Percentiles rank a stretch among this genome's conserved stretches.
Evolutionary conservation across 768 basidiomycete species (phyloP).

Genomic region (Auricularia heimuer): DNA sequence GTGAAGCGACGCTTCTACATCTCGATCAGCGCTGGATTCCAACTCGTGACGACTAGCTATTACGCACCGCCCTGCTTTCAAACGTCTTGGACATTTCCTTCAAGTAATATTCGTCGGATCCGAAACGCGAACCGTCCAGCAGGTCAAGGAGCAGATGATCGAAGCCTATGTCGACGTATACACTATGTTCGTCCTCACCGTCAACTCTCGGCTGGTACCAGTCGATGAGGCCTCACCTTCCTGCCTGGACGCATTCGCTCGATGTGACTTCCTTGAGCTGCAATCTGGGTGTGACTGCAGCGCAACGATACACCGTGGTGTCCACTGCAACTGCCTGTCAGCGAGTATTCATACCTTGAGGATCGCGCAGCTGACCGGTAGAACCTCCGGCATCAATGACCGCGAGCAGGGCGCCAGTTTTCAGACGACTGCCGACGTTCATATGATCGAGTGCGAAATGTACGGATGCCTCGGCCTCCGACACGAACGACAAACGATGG

Average conservation of each 20-base stretch:
- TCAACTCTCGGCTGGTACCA: not conserved
- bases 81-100: not conserved
- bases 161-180: not conserved
- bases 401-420: not conserved
- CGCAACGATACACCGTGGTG: not conserved
- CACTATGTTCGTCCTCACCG: not conserved
- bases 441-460: constrained; percentile 34
- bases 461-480: constrained; percentile 45
- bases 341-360: too few relatives aligned
- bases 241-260: constrained; percentile 1
- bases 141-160: not conserved
- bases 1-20: not conserved
- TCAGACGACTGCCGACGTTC: not conserved
- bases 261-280: not conserved
- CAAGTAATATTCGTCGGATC: not conserved
- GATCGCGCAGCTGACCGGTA: not conserved
- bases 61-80: not conserved
- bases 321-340: not conserved
- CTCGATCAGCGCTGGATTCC: not conserved
- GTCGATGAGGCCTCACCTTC: not conserved
- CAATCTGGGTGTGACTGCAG: not conserved
- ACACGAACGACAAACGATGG: constrained; percentile 35
- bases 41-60: not conserved
- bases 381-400: not conserved
- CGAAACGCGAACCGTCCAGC: not conserved